Conservation (phyloP, 176 grass and related monocot genomes). For the Oryza australiensis region DNA sequence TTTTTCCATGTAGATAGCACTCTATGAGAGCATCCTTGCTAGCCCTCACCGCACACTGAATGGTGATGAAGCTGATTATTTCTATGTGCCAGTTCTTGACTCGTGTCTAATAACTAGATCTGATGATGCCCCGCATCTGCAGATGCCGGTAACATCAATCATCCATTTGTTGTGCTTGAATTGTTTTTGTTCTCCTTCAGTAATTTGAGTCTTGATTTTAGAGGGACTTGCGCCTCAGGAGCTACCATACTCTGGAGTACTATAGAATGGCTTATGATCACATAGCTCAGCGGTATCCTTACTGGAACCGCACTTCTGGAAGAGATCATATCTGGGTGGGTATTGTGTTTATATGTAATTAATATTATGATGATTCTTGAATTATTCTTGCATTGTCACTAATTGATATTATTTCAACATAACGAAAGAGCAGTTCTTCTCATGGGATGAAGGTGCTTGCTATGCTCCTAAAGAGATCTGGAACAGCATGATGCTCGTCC, state of each 20-base stretch:
- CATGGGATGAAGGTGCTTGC: slow-evolving; percentile 99
- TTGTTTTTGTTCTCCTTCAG: slow-evolving; percentile 10
- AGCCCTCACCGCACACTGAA: slow-evolving; percentile 92
- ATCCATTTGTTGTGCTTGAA: slow-evolving; percentile 25
- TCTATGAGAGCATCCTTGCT: slow-evolving; percentile 94
- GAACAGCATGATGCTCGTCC: slow-evolving; percentile 95
- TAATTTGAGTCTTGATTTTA: slow-evolving; percentile 46
- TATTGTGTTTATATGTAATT: slow-evolving; percentile 40
- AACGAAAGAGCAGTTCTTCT: slow-evolving; percentile 71
- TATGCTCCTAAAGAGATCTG: slow-evolving; percentile 97
- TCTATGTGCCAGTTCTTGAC: slow-evolving; percentile 94
- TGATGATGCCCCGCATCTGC: slow-evolving; percentile 75
- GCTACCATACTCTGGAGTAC: slow-evolving; percentile 75
- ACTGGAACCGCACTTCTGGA: slow-evolving; percentile 88
- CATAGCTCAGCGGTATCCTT: slow-evolving; percentile 81
- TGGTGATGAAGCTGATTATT: slow-evolving; percentile 97
- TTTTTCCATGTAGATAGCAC: slow-evolving; percentile 71
- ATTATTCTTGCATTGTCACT: slow-evolving; percentile 20
- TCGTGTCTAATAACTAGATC: slow-evolving; percentile 92
- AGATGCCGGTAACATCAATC: slow-evolving; percentile 54
- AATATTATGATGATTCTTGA: slow-evolving; percentile 13
- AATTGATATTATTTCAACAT: slow-evolving; percentile 36
- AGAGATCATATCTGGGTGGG: slow-evolving; percentile 97
- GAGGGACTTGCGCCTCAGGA: slow-evolving; percentile 52
- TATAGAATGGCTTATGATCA: slow-evolving; percentile 88